Conservation (phyloP, 163 green algal genomes). For the Chlamydomonas reinhardtii region DNA sequence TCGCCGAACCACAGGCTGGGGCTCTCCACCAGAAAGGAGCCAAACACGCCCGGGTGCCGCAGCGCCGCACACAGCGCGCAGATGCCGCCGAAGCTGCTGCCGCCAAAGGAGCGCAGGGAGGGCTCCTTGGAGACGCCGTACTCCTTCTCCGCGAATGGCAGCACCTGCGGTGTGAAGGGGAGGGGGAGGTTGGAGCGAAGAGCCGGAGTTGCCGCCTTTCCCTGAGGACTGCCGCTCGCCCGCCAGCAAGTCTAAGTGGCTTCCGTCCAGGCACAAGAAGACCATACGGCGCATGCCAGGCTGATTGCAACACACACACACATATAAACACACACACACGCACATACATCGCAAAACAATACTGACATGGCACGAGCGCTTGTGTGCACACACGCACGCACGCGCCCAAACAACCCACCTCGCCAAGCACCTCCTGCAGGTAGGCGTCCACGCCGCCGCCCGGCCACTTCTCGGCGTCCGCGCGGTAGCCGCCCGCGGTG, state of each 20-base stretch:
- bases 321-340: too few species aligned
- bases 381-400: too few species aligned
- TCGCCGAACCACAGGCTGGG: conserved; percentile 71
- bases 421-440: conserved; percentile 40
- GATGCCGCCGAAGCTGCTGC: conserved; percentile 72
- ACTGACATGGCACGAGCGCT: too few species aligned
- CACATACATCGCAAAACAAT: too few species aligned
- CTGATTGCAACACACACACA: too few species aligned
- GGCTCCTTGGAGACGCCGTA: conserved; percentile 54
- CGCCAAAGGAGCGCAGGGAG: conserved; percentile 53
- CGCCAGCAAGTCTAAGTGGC: too few species aligned
- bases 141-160: conserved; percentile 52
- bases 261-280: too few species aligned
- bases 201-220: too few species aligned
- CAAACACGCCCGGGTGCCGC: conserved; percentile 52
- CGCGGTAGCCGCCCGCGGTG: conserved; percentile 43
- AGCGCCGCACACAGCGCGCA: conserved; percentile 56
- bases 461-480: conserved; percentile 60
- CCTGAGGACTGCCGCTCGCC: too few species aligned
- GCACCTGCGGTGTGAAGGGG: conserved; percentile 8
- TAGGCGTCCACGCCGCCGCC: conserved; percentile 60
- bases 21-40: conserved; percentile 66
- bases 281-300: too few species aligned
- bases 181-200: too few species aligned
- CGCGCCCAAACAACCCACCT: conserved; percentile 3